Evolutionary conservation across 2,329 filamentous ascomycete genomes (phyloP).

Genomic region (Fusarium agapanthi): DNA sequence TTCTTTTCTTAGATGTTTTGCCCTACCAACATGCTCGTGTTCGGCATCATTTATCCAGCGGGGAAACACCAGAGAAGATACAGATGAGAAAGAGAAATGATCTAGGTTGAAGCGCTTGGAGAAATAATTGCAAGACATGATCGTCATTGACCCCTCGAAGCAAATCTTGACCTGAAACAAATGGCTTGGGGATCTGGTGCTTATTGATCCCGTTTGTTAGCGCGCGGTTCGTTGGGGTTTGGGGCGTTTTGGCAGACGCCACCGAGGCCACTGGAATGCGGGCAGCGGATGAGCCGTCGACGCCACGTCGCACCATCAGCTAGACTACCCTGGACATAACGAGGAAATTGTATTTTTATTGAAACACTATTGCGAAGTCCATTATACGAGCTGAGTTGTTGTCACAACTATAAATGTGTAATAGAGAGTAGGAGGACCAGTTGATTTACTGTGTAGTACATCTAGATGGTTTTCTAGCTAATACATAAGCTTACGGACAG

Average conservation of each 20-base stretch:
- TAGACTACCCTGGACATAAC: conserved; percentile 1
- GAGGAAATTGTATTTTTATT: background rate
- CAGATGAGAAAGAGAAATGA: rapidly evolving
- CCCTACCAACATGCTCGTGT: background rate
- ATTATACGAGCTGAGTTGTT: too few species aligned
- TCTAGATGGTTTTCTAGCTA: too few species aligned
- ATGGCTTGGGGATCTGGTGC: conserved; percentile 7
- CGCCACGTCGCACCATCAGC: background rate
- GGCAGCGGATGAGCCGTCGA: background rate
- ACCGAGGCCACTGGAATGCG: background rate
- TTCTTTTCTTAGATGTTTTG: conserved; percentile 16
- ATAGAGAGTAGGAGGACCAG: too few species aligned
- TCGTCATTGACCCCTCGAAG: conserved; percentile 4
- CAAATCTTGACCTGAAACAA: conserved; percentile 19
- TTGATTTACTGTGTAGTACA: too few species aligned
- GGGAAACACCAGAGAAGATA: background rate
- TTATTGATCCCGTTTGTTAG: conserved; percentile 7
- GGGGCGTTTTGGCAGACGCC: background rate
- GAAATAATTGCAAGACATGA: background rate
- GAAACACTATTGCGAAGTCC: background rate
- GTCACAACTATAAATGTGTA: too few species aligned
- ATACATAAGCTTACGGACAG: too few species aligned
- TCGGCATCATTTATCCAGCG: background rate
- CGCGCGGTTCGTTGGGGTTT: conserved; percentile 17
- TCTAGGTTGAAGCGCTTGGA: background rate